Conservation (phyloP, 331 rosid species). For the Malus hybrid region DNA sequence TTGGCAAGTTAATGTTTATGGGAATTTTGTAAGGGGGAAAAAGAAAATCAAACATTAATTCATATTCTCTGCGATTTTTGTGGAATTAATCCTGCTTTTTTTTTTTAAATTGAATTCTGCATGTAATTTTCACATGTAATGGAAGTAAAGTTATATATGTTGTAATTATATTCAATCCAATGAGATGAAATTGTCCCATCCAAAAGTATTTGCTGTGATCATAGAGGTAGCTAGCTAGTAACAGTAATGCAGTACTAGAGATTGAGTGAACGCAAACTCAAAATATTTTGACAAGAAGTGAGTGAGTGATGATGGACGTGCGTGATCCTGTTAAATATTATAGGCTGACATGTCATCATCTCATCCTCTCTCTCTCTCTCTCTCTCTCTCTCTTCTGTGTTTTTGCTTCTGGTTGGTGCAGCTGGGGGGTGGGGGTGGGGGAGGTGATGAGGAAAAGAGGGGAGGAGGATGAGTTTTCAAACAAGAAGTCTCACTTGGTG, state of each 20-base stretch:
- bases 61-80: too few species aligned
- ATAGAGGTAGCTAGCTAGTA: neutral
- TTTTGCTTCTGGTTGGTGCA: neutral
- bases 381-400: too few species aligned
- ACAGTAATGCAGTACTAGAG: neutral
- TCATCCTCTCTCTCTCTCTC: neutral
- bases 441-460: neutral
- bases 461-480: too few species aligned
- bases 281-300: neutral
- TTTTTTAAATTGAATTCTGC: too few species aligned
- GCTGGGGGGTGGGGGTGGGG: neutral
- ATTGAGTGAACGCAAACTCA: neutral
- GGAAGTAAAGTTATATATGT: too few species aligned
- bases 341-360: neutral
- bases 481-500: neutral
- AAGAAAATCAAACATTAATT: too few species aligned
- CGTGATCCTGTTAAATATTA: neutral
- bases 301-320: neutral
- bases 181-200: too few species aligned
- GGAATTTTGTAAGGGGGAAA: too few species aligned
- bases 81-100: too few species aligned
- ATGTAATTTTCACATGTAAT: too few species aligned
- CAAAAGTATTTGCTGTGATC: neutral
- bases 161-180: too few species aligned
- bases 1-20: neutral